These are phyloP conservation scores for Lipomyces sp. DNA, from an alignment of 805 yeast species.

Conservation along the genomic window DNA sequence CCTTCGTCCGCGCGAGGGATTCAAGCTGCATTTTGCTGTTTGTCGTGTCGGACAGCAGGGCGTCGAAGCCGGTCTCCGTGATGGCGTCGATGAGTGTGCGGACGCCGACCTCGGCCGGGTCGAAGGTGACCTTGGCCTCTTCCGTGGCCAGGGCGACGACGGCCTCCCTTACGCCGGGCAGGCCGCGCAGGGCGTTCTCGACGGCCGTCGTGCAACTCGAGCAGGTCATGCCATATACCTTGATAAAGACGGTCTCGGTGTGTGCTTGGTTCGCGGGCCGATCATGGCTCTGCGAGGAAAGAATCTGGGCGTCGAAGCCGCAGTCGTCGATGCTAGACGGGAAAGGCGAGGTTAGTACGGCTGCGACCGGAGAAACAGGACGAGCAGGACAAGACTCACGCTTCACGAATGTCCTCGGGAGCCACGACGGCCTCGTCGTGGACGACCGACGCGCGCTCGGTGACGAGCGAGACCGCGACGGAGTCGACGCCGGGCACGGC, in stretches of 20 bases:
- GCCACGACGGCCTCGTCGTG: slow-evolving; percentile 43
- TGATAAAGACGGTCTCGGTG: slow-evolving; percentile 21
- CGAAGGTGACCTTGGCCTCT: slow-evolving; percentile 53
- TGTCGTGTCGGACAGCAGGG: slow-evolving; percentile 41
- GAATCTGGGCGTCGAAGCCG: slow-evolving; percentile 59
- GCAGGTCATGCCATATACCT: slow-evolving; percentile 60
- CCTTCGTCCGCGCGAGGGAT: slow-evolving; percentile 64
- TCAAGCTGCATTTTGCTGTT: slow-evolving; percentile 69
- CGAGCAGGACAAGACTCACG: slow-evolving; percentile 16
- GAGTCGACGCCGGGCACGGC: slow-evolving; percentile 49
- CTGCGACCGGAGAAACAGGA: neutral
- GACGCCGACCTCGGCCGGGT: slow-evolving; percentile 54
- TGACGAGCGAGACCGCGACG: slow-evolving; percentile 67
- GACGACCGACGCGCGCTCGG: slow-evolving; percentile 63
- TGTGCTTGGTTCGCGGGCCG: slow-evolving; percentile 10
- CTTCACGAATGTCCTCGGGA: slow-evolving; percentile 44
- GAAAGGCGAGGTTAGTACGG: neutral
- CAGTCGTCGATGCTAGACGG: slow-evolving; percentile 58
- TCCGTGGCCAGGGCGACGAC: slow-evolving; percentile 53
- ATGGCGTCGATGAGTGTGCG: slow-evolving; percentile 58
- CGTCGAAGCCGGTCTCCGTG: slow-evolving; percentile 53
- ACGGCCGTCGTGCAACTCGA: slow-evolving; percentile 52
- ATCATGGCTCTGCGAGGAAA: slow-evolving; percentile 24
- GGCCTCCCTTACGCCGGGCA: slow-evolving; percentile 51
- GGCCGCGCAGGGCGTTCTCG: slow-evolving; percentile 44